A percentile compares a stretch with the other conserved stretches of the same genome.
Conservation (phyloP, 495 filamentous ascomycete genomes). For the Neurospora sublineolata region DNA sequence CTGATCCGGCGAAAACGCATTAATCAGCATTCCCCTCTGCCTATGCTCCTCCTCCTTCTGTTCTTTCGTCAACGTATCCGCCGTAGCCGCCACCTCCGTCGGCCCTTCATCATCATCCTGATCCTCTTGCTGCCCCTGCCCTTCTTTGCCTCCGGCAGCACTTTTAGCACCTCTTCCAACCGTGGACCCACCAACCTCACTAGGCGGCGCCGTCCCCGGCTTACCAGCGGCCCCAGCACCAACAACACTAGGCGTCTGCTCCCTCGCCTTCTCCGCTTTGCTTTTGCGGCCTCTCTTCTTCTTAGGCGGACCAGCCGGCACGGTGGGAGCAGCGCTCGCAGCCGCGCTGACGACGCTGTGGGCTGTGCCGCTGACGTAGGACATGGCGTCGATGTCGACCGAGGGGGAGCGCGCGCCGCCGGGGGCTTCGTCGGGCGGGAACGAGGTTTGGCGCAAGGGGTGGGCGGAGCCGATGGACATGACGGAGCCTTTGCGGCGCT, state of each 20-base stretch:
- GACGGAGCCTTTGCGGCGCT: constrained; percentile 55
- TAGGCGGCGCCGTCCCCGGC: constrained; percentile 28
- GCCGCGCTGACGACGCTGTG: constrained; percentile 43
- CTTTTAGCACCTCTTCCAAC: constrained; percentile 21
- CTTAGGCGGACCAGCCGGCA: constrained; percentile 17
- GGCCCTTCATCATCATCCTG: constrained; percentile 58
- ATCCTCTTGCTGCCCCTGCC: constrained; percentile 30
- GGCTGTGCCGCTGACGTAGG: constrained; percentile 48
- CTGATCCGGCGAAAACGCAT: constrained; percentile 57
- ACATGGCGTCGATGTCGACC: constrained; percentile 50
- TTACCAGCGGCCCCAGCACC: constrained; percentile 16
- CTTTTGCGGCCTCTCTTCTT: constrained; percentile 57
- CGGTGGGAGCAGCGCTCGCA: neutral
- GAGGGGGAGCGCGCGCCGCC: constrained; percentile 51
- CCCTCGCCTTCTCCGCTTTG: constrained; percentile 45
- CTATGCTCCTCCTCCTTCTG: constrained; percentile 59
- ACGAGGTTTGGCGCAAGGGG: constrained; percentile 81
- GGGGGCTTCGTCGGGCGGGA: constrained; percentile 50
- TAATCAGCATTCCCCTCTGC: constrained; percentile 48
- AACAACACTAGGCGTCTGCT: constrained; percentile 35
- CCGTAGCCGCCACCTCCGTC: constrained; percentile 53
- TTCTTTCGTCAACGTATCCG: constrained; percentile 50
- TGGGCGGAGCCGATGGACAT: constrained; percentile 48
- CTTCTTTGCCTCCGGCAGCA: constrained; percentile 3
- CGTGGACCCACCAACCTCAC: constrained; percentile 24